Base-by-base conservation (phyloP, 176 grass and related monocot species). In the Aegilops longissima region DNA sequence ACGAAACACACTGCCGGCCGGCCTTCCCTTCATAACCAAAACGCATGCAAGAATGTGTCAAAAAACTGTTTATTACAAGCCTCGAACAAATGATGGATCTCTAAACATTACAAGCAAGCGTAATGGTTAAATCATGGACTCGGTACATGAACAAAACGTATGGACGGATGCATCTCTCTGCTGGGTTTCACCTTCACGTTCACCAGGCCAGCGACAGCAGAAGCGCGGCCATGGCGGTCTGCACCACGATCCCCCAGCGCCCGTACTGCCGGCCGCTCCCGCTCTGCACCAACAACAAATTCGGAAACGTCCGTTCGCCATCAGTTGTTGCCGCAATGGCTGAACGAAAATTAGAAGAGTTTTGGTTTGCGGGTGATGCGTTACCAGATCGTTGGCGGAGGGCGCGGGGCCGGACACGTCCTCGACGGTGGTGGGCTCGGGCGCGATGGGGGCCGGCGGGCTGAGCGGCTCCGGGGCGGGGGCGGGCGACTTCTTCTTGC, bases 361-460 rank as follows among this genome's bases (percentile, higher is more conserved):
- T 17, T 17, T 79, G 2, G 29, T 3, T 54, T 29, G 2, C 7
- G 44, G 3, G 13, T 27, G 36, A 52, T 31, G 51, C 35, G 13
- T 90, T 93, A 98, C 95, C 86, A 95, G 76, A 76, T 98, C 96
- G 11, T 23, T 76, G 5, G 95, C 89, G 1, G 90, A 83, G 5
- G 96, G 96, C 3, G 96, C 87, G 0, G 93, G 96, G 42, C 91
- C 87, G 9, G 85, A 86, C 5, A 82, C 86, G 77, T 89, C 91
- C 31, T 80, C 87, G 6, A 81, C 96, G 1, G 91, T 70, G 8
- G 93, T 70, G 4, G 93, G 86, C 59, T 88, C 65, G 12, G 90
- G 96, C 29, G 88, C 87, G 9, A 78, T 69, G 5, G 95, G 95
- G 17, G 91, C 91, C 27, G 95, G 95, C 16, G 95, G 95, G 70